Base-by-base conservation (phyloP, 176 grass and related monocot species). In the Dactylis glomerata region DNA sequence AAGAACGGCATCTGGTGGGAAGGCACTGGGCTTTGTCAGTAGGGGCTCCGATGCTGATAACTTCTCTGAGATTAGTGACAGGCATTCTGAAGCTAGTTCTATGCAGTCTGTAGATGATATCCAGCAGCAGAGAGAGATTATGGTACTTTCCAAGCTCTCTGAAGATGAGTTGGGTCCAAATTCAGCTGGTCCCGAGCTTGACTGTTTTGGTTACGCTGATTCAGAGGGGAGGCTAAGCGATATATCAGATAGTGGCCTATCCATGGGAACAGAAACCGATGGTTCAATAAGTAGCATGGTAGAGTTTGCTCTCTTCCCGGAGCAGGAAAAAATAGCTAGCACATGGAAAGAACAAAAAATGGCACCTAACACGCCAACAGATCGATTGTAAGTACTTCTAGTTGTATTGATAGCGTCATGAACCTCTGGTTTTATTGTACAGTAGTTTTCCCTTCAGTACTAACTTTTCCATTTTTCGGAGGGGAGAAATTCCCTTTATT, bases 241-340 rank as follows among this genome's bases (percentile, higher is more conserved):
- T 56, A 93, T 91, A 88, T 95, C 92, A 56, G 96, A 98, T 84
- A 90, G 91, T 73, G 82, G 79, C 61, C 82, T 95, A 81, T 95
- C 90, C 38, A 93, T 98, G 89, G 89, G 91, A 59, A 90, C 91
- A 81, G 93, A 95, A 84, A 93, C 85, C 19, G 96, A 95, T 86
- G 89, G 89, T 66, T 98, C 93, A 28, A 46, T 86, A 82, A 86
- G 89, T 61, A 93, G 89, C 70, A 38, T 83, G 22, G 62, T 85
- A 20, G 95, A 97, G 58, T 88, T 80, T 73, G 54, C 77, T 5
- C 40, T 80, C 23, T 90, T 93, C 20, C 62, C 40, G 44, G 89
- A 93, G 41, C 92, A 87, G 58, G 92, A 84, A 38, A 91, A 81
- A 84, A 31, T 41, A 37, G 57, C 74, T 82, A 67, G 58, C 59